Percentiles rank a stretch among this genome's conserved stretches.
Conservation (phyloP, 2,329 filamentous ascomycete genomes). For the Fusarium liriodendri region DNA sequence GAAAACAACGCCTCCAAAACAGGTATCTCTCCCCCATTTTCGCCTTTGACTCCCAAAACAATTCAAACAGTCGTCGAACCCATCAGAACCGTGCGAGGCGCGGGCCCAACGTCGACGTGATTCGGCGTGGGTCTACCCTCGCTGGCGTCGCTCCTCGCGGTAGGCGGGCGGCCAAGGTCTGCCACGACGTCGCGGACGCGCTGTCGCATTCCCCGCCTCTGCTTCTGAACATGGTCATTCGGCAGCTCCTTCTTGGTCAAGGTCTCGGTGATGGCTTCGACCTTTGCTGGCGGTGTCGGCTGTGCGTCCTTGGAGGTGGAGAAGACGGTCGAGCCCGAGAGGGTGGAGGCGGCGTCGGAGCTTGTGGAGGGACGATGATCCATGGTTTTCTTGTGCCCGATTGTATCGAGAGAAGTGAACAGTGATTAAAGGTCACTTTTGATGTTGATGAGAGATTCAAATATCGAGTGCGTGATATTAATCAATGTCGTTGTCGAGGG, state of each 20-base stretch:
- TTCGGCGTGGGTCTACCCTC: constrained; percentile 45
- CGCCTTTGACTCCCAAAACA: neutral
- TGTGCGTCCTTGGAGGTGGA: constrained; percentile 44
- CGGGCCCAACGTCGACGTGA: constrained; percentile 44
- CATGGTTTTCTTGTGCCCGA: constrained; percentile 17
- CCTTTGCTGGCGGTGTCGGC: constrained; percentile 17
- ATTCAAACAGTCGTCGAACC: constrained; percentile 31
- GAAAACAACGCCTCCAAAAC: neutral
- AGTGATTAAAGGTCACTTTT: neutral
- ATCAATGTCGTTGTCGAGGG: neutral
- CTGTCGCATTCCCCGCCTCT: constrained; percentile 46
- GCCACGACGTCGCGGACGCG: constrained; percentile 49
- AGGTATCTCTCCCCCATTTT: neutral
- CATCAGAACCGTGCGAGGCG: constrained; percentile 40
- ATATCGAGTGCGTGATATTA: neutral
- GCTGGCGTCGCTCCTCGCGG: constrained; percentile 47
- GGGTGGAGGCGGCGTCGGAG: constrained; percentile 46
- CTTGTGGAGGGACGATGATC: constrained; percentile 40
- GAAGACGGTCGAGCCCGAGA: constrained; percentile 46
- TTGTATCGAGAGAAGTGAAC: neutral
- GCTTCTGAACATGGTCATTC: constrained; percentile 1
- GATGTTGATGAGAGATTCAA: neutral
- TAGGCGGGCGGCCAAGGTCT: constrained; percentile 49
- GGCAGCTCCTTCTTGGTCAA: neutral
- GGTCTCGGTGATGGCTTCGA: neutral